phyloP scores from a whole-genome alignment of 2,329 filamentous ascomycete genomes.

The Colletotrichum trifolii region DNA sequence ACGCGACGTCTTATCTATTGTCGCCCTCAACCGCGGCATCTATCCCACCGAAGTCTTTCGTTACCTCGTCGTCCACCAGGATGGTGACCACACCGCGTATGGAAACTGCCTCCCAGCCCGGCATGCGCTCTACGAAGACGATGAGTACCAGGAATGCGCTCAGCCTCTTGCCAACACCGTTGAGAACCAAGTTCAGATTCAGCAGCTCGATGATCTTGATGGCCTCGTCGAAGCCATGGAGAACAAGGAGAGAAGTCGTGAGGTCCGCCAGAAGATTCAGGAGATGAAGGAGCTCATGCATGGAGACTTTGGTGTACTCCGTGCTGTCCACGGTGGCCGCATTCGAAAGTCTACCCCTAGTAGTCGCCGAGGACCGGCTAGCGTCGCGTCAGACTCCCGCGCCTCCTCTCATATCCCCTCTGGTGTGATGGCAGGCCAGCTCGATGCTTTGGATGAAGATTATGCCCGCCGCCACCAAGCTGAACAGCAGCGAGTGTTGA shows the following conservation, averaged over 20 bases:
- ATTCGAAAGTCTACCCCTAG: not conserved
- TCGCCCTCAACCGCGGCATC: slow-evolving; percentile 30
- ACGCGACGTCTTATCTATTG: slow-evolving; percentile 31
- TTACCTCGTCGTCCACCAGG: slow-evolving; percentile 28
- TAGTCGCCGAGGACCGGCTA: too few species aligned
- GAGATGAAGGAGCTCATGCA: slow-evolving; percentile 27
- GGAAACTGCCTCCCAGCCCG: slow-evolving; percentile 20
- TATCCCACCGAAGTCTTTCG: slow-evolving; percentile 29
- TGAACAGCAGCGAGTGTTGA: too few species aligned
- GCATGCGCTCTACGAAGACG: slow-evolving; percentile 26
- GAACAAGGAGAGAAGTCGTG: slow-evolving; percentile 5
- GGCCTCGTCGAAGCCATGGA: slow-evolving; percentile 17
- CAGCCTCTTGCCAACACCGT: not conserved
- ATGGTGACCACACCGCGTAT: slow-evolving; percentile 22
- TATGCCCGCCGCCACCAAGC: too few species aligned
- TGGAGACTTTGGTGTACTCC: not conserved
- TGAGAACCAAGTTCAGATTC: not conserved
- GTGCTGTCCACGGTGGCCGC: slow-evolving; percentile 9
- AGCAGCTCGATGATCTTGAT: slow-evolving; percentile 10
- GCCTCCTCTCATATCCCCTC: not conserved
- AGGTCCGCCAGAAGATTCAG: slow-evolving; percentile 19
- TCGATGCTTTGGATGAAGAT: too few species aligned
- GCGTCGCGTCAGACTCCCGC: not conserved
- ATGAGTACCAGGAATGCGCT: not conserved
- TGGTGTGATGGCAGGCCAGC: too few species aligned